Percentiles rank a stretch among this genome's conserved stretches.
Evolutionary conservation across 1,284 basidiomycete genomes (phyloP).

Genomic region (Cutaneotrichosporon cyanovorans): DNA sequence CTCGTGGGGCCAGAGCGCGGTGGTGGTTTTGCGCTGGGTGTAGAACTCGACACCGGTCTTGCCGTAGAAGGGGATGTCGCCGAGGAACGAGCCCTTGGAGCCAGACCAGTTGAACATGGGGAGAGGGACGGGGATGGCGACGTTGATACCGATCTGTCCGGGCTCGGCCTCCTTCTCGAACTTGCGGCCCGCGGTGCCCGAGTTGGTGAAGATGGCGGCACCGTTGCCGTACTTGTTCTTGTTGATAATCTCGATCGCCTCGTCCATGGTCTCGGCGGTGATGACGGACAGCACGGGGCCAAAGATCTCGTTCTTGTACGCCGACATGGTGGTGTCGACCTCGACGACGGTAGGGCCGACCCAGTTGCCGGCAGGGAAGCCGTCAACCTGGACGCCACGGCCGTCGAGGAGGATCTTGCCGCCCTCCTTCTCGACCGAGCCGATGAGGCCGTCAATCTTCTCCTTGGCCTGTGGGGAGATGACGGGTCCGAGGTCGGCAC

Average conservation of each 20-base stretch:
- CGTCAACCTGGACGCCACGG: conserved; percentile 59
- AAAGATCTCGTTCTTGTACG: conserved; percentile 94
- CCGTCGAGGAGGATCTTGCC: conserved; percentile 86
- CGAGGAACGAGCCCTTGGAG: conserved; percentile 66
- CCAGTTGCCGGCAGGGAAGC: conserved; percentile 87
- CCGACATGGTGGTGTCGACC: conserved; percentile 71
- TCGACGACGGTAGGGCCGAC: conserved; percentile 89
- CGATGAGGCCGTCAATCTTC: conserved; percentile 69
- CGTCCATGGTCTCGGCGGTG: conserved; percentile 76
- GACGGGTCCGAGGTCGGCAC: conserved; percentile 81
- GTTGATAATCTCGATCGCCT: conserved; percentile 85
- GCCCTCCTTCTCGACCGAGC: conserved; percentile 74
- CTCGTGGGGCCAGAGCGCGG: conserved; percentile 39
- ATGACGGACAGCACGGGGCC: conserved; percentile 82
- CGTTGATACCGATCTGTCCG: conserved; percentile 90
- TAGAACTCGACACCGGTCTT: conserved; percentile 49
- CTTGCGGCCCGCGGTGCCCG: conserved; percentile 88
- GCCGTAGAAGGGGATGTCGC: conserved; percentile 84
- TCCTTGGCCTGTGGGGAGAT: conserved; percentile 82
- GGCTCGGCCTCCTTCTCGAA: conserved; percentile 85
- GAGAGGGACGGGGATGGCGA: conserved; percentile 78
- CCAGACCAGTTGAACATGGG: conserved; percentile 61
- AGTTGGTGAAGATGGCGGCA: conserved; percentile 92
- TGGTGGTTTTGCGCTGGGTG: conserved; percentile 33
- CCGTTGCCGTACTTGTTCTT: conserved; percentile 82